phyloP scores from a whole-genome alignment of 192 early-diverging fungal genomes.

The Paraglomus brasilianum region DNA sequence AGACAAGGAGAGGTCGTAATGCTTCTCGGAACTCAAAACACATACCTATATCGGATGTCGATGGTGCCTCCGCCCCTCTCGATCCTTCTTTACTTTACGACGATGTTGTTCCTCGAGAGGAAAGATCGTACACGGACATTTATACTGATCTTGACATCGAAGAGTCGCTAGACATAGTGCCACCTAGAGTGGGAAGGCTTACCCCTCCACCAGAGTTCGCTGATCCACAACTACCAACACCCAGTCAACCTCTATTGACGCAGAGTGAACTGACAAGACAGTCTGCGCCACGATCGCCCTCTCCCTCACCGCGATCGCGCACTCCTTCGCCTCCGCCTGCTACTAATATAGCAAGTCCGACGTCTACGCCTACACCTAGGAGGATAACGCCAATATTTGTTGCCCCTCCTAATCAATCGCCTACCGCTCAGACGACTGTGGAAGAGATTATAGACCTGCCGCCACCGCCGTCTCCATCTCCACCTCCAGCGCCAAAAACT shows the following conservation, averaged over 20 bases:
- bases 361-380: background rate
- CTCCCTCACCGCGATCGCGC: background rate
- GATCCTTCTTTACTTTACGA: too few species aligned
- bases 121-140: conserved; percentile 75
- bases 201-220: background rate
- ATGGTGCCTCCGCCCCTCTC: too few species aligned
- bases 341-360: background rate
- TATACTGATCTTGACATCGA: conserved; percentile 76
- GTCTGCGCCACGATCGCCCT: background rate
- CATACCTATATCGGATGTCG: too few species aligned
- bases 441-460: background rate
- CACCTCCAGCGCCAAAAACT: background rate
- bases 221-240: background rate
- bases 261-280: background rate
- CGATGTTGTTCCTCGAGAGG: conserved; percentile 66
- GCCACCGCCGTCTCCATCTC: background rate
- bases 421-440: background rate
- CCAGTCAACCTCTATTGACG: background rate
- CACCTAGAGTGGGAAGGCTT: background rate
- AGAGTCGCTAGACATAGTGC: conserved; percentile 48
- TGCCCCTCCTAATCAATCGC: background rate
- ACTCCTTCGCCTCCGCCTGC: background rate
- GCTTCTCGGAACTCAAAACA: too few species aligned
- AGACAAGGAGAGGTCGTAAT: too few species aligned
- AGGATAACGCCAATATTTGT: too few species aligned